Conservation (phyloP, 495 filamentous ascomycete species). For the Trichocladium antarcticum region DNA sequence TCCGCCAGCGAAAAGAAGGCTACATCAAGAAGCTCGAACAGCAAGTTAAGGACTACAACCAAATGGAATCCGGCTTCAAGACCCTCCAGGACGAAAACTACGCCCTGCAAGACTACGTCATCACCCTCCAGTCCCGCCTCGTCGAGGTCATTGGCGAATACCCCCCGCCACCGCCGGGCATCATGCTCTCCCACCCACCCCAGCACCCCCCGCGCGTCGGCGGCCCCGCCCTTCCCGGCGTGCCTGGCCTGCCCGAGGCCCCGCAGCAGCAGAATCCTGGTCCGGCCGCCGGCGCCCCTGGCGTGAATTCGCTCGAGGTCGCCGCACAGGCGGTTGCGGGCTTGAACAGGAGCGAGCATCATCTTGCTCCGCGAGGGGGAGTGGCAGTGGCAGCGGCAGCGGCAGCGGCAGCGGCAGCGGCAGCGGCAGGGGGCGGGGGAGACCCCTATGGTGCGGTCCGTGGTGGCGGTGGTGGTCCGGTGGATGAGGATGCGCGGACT, state of each 20-base stretch:
- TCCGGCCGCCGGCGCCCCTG: not conserved
- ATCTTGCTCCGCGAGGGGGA: too few species aligned
- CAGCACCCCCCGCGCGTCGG: not conserved
- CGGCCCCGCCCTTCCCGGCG: not conserved
- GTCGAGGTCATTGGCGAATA: slow-evolving; percentile 73
- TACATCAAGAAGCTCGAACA: slow-evolving; percentile 97
- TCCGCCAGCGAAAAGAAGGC: slow-evolving; percentile 92
- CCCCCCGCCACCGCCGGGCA: slow-evolving; percentile 60
- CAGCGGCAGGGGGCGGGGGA: not conserved
- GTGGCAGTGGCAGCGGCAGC: too few species aligned
- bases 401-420: not conserved
- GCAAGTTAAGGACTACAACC: slow-evolving; percentile 65
- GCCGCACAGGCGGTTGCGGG: slow-evolving; percentile 31
- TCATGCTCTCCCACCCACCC: slow-evolving; percentile 24
- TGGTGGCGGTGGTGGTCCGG: too few species aligned
- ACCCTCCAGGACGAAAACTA: slow-evolving; percentile 77
- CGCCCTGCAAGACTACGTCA: slow-evolving; percentile 79
- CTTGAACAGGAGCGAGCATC: slow-evolving; percentile 20
- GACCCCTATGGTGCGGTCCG: slow-evolving; percentile 9
- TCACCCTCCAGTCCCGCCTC: slow-evolving; percentile 78
- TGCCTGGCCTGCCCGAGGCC: not conserved
- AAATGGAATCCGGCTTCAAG: slow-evolving; percentile 60
- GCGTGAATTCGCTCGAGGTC: slow-evolving; percentile 19
- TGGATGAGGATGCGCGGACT: slow-evolving; percentile 29
- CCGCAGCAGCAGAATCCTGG: too few species aligned